phyloP scores from a whole-genome alignment of 1,284 basidiomycete species.

The Ganoderma sp. region DNA sequence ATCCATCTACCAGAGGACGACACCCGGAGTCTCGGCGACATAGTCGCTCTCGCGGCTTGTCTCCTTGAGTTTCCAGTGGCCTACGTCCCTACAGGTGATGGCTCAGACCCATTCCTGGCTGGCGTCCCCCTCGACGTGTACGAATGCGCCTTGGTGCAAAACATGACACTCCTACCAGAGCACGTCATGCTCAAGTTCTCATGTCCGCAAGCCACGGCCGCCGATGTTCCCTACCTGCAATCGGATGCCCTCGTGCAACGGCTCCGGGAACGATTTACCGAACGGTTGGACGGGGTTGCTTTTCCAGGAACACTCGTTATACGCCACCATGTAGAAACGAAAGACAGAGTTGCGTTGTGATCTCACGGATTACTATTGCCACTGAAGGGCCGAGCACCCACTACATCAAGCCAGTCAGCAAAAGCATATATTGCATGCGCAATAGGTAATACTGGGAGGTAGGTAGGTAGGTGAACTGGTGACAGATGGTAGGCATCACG shows the following conservation, averaged over 20 bases:
- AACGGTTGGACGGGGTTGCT: constrained; percentile 18
- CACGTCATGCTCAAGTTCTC: constrained; percentile 50
- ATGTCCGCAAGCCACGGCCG: constrained; percentile 42
- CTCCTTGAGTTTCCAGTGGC: constrained; percentile 65
- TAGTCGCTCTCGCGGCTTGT: constrained; percentile 57
- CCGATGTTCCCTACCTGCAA: constrained; percentile 29
- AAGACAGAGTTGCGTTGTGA: constrained; percentile 39
- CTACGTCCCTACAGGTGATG: constrained; percentile 50
- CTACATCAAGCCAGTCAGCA: no score
- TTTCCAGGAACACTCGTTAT: constrained; percentile 26
- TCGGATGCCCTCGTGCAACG: constrained; percentile 28
- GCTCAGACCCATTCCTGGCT: constrained; percentile 47
- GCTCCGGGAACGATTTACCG: constrained; percentile 24
- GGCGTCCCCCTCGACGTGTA: constrained; percentile 55
- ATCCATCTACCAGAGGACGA: constrained; percentile 9
- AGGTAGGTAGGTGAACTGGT: background rate
- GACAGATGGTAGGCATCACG: no score
- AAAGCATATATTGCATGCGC: background rate
- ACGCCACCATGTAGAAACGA: constrained; percentile 29
- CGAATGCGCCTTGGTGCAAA: constrained; percentile 42
- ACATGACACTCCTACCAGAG: background rate
- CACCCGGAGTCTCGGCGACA: constrained; percentile 22
- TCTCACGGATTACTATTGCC: background rate
- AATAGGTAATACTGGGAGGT: no score
- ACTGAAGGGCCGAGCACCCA: background rate